Percentiles rank a stretch among this genome's conserved stretches.
Conservation (phyloP, 2,329 filamentous ascomycete species). For the Cladosporium oxysporum region DNA sequence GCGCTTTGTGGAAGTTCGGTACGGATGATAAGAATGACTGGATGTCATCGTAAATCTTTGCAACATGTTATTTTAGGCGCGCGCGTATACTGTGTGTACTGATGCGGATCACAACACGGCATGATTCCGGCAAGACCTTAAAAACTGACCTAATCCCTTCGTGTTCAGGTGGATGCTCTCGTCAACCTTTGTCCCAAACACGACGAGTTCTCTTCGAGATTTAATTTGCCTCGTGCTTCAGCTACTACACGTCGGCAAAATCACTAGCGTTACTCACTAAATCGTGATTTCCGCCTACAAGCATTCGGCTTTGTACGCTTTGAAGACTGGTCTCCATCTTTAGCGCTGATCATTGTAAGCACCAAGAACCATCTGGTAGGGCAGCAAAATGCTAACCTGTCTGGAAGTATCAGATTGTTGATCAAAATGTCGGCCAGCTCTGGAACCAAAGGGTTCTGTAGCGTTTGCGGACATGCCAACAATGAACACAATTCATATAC, state of each 20-base stretch:
- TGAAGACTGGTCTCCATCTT: not conserved
- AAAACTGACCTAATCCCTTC: not conserved
- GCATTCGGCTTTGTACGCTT: not conserved
- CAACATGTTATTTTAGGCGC: not conserved
- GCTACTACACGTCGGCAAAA: not conserved
- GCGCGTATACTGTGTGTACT: not conserved
- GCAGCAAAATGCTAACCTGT: not conserved
- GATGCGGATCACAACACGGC: not conserved
- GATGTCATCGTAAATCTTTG: not conserved
- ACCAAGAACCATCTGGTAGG: not conserved
- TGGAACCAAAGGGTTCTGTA: not conserved
- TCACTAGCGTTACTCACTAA: not conserved
- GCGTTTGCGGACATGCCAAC: not conserved
- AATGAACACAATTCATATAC: not conserved
- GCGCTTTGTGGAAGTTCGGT: not conserved
- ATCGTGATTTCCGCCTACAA: not conserved
- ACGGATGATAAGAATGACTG: not conserved
- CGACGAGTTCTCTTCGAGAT: not conserved
- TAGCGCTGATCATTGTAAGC: not conserved
- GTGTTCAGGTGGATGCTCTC: not conserved
- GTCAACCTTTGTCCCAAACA: not conserved
- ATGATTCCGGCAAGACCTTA: not conserved
- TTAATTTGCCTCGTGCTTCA: not conserved
- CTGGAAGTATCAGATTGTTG: not conserved
- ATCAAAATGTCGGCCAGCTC: not conserved